These are phyloP conservation scores for Emmonsia crescens DNA, from an alignment of 2,329 filamentous ascomycete genomes.

Conservation along the genomic window DNA sequence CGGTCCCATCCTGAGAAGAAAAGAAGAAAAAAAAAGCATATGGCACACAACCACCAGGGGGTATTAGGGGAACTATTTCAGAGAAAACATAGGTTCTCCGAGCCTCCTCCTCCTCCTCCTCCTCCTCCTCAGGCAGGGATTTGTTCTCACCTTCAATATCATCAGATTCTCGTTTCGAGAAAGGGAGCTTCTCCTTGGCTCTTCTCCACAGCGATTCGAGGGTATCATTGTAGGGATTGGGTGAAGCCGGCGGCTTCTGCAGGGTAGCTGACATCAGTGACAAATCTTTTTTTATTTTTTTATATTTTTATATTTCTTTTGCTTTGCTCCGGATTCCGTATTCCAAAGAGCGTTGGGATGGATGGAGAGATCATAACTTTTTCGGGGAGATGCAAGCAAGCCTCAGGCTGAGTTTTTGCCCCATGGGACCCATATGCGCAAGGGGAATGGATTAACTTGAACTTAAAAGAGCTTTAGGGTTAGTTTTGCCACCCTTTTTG, in stretches of 20 bases:
- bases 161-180: constrained; percentile 8
- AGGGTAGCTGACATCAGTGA: background rate
- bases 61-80: too few relatives aligned
- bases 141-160: background rate
- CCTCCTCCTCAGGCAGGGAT: too few relatives aligned
- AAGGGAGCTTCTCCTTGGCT: constrained; percentile 11
- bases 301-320: too few relatives aligned
- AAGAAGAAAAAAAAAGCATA: background rate
- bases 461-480: too few relatives aligned
- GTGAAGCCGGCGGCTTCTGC: background rate
- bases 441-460: too few relatives aligned
- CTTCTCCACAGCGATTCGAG: constrained; percentile 12
- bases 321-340: background rate
- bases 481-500: background rate
- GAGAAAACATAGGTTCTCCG: too few relatives aligned
- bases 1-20: background rate
- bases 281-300: background rate
- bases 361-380: background rate
- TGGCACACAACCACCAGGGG: background rate
- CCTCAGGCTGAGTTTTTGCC: background rate
- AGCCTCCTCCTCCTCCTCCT: too few relatives aligned
- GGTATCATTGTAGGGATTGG: constrained; percentile 6
- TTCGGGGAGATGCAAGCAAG: background rate
- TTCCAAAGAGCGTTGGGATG: background rate
- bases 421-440: too few relatives aligned